Evolutionary conservation across 2,329 filamentous ascomycete genomes (phyloP).

Genomic region (Aspergillus felis): DNA sequence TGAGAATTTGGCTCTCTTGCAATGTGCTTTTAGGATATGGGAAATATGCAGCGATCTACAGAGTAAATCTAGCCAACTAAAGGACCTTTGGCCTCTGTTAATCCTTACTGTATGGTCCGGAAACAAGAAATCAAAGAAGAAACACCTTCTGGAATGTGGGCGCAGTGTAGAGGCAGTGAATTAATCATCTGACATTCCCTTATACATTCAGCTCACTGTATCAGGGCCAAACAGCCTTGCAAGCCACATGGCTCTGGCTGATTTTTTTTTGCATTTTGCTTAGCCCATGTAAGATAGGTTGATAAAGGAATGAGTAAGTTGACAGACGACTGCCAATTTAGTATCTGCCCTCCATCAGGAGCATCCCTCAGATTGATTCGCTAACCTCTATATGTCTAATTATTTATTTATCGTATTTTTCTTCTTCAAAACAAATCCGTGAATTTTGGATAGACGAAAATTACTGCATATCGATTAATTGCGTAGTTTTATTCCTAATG

Average conservation of each 20-base stretch:
- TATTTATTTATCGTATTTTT: background rate
- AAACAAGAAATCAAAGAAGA: background rate
- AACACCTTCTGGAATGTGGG: background rate
- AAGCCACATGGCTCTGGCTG: background rate
- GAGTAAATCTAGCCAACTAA: background rate
- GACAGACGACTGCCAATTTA: background rate
- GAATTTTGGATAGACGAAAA: background rate
- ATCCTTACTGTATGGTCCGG: background rate
- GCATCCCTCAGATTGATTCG: background rate
- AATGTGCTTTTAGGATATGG: background rate
- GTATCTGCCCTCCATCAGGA: background rate
- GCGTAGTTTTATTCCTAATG: background rate
- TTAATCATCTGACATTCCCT: background rate
- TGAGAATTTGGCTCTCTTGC: background rate
- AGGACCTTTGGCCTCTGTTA: background rate
- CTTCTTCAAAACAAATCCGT: background rate
- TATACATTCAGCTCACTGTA: background rate
- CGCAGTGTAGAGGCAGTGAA: background rate
- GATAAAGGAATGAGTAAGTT: background rate
- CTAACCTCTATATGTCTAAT: background rate
- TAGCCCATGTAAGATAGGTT: background rate
- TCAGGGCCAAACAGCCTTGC: background rate
- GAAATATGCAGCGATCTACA: background rate
- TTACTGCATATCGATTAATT: background rate
- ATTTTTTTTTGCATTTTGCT: background rate